phyloP scores from a whole-genome alignment of 495 filamentous ascomycete genomes.

The Podospora pseudocomata region DNA sequence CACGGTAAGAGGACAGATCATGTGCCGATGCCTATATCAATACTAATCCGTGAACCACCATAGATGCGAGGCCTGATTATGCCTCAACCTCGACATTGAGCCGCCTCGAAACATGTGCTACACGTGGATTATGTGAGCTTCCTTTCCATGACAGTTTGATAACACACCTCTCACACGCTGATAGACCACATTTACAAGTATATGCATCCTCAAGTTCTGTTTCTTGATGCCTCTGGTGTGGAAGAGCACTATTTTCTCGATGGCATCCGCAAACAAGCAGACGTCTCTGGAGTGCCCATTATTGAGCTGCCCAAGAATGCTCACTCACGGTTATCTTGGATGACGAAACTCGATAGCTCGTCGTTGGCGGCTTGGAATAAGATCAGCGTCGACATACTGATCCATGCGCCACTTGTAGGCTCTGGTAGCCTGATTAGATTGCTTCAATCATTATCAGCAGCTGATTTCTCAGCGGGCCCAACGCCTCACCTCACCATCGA shows the following conservation, averaged over 20 bases:
- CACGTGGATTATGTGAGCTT: constrained; percentile 42
- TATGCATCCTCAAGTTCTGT: constrained; percentile 56
- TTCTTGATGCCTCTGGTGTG: constrained; percentile 47
- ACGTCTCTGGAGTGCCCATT: constrained; percentile 45
- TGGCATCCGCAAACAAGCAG: constrained; percentile 46
- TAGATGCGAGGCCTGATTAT: constrained; percentile 56
- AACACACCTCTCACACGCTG: constrained; percentile 10
- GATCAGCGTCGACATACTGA: constrained; percentile 67
- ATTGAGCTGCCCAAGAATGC: constrained; percentile 64
- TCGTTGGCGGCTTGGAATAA: constrained; percentile 72
- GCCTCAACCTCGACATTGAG: constrained; percentile 45
- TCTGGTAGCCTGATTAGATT: constrained; percentile 71
- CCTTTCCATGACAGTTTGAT: neutral
- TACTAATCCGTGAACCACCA: neutral
- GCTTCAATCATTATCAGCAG: constrained; percentile 64
- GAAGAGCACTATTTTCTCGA: constrained; percentile 55
- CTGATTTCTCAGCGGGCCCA: constrained; percentile 65
- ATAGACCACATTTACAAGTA: constrained; percentile 50
- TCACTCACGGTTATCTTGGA: constrained; percentile 64
- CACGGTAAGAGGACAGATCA: constrained; percentile 41
- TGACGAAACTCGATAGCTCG: constrained; percentile 67
- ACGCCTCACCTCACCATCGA: constrained; percentile 75
- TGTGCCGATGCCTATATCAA: neutral
- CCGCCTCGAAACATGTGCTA: constrained; percentile 45
- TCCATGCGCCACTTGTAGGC: constrained; percentile 64